Conservation (phyloP, 352 stramenopile genomes). For the Plasmopara halstedii region DNA sequence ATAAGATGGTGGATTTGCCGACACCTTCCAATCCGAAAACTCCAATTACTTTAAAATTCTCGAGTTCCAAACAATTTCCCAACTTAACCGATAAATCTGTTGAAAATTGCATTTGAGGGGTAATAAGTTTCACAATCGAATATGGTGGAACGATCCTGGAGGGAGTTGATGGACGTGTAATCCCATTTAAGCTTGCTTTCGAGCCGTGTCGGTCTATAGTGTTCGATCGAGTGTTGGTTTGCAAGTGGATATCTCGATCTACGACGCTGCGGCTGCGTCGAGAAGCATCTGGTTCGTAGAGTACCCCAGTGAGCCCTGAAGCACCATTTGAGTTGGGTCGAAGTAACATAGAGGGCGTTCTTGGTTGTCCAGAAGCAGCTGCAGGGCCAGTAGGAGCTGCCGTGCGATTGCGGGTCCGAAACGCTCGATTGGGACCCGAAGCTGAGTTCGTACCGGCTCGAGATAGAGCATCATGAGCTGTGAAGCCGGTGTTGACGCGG, state of each 20-base stretch:
- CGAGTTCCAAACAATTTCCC: constrained; percentile 49
- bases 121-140: constrained; percentile 51
- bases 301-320: constrained; percentile 9
- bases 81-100: constrained; percentile 51
- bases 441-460: constrained; percentile 5
- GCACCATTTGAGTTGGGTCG: constrained; percentile 5
- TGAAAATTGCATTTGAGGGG: constrained; percentile 45
- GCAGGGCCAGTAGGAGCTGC: background rate
- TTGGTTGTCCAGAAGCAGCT: constrained; percentile 26
- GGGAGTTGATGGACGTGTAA: background rate
- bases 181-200: background rate
- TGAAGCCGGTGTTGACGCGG: constrained; percentile 9
- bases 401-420: constrained; percentile 27
- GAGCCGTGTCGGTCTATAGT: constrained; percentile 5
- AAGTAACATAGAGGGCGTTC: constrained; percentile 35
- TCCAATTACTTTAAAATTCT: constrained; percentile 62
- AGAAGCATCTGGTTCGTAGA: constrained; percentile 18
- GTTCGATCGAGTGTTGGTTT: constrained; percentile 12
- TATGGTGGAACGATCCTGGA: constrained; percentile 20
- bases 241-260: constrained; percentile 14
- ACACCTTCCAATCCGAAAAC: constrained; percentile 57
- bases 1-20: constrained; percentile 69
- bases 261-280: constrained; percentile 7
- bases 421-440: constrained; percentile 10
- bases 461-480: constrained; percentile 6